phyloP scores from a whole-genome alignment of 2,329 filamentous ascomycete genomes.

The Aaosphaeria pasadenensis region DNA sequence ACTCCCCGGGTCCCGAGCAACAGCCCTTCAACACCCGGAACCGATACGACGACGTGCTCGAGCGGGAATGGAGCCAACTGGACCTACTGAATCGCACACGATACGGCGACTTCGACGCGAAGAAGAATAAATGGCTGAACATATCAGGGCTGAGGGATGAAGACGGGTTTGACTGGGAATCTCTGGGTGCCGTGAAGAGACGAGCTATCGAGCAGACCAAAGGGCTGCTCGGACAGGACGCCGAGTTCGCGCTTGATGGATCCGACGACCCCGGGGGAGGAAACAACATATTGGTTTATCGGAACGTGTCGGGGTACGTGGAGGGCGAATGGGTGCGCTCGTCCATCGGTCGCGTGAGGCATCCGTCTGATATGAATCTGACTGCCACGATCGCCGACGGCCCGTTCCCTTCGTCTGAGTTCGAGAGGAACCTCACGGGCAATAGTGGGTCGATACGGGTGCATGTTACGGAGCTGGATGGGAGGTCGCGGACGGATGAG shows the following conservation, averaged over 20 bases:
- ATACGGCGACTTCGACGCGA: constrained; percentile 49
- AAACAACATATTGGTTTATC: constrained; percentile 61
- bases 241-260: constrained; percentile 27
- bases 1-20: constrained; percentile 35
- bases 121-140: constrained; percentile 46
- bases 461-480: constrained; percentile 58
- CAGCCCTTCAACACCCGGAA: constrained; percentile 28
- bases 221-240: constrained; percentile 36
- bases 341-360: constrained; percentile 47
- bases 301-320: constrained; percentile 74
- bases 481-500: constrained; percentile 24
- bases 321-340: constrained; percentile 70
- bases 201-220: constrained; percentile 58
- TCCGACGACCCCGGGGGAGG: constrained; percentile 31
- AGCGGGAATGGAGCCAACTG: constrained; percentile 51
- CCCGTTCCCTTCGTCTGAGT: constrained; percentile 65
- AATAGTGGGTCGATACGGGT: constrained; percentile 63
- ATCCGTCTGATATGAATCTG: constrained; percentile 46
- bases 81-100: constrained; percentile 36
- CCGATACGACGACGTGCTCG: constrained; percentile 46
- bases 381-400: constrained; percentile 59
- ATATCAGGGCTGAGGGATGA: constrained; percentile 73
- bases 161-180: constrained; percentile 76
- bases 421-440: constrained; percentile 79
- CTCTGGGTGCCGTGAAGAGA: constrained; percentile 64